Percentiles rank a stretch among this genome's conserved stretches.
These are phyloP conservation scores for Hericium rajendrae DNA, from an alignment of 768 basidiomycete species.

Conservation along the genomic window DNA sequence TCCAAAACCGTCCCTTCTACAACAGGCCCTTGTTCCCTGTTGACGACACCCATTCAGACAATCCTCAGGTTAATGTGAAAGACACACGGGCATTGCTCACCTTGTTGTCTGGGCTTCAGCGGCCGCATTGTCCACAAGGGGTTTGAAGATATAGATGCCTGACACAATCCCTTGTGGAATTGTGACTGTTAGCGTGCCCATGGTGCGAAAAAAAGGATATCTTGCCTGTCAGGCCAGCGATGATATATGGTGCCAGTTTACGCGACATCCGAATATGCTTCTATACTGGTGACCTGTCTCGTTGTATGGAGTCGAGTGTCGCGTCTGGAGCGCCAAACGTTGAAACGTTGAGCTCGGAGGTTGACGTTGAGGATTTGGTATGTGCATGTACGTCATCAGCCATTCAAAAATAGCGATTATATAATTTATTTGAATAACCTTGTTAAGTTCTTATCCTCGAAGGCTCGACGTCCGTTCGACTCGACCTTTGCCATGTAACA, in stretches of 20 bases:
- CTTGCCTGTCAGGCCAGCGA: constrained; percentile 47
- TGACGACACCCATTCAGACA: no score
- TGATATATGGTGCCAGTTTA: constrained; percentile 1
- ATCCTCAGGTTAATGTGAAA: no score
- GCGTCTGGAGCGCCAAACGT: neutral
- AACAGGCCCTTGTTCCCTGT: no score
- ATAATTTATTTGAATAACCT: neutral
- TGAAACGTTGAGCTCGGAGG: neutral
- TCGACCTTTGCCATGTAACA: neutral
- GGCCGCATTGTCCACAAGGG: neutral
- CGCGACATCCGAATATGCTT: neutral
- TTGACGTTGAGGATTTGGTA: neutral
- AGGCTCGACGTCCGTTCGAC: neutral
- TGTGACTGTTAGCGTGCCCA: neutral
- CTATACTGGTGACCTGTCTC: no score
- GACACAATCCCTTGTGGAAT: constrained; percentile 6
- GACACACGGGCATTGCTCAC: neutral
- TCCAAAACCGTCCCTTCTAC: neutral
- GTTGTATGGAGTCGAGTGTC: no score
- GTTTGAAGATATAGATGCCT: constrained; percentile 9
- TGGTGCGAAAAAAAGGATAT: neutral
- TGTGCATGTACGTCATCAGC: neutral
- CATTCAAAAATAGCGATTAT: neutral
- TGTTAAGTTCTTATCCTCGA: neutral
- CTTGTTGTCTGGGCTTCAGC: neutral